Evolutionary conservation across 2,329 filamentous ascomycete genomes (phyloP), one percentile per base, ranked within the genome.

Genomic region (Colletotrichum noveboracense): DNA sequence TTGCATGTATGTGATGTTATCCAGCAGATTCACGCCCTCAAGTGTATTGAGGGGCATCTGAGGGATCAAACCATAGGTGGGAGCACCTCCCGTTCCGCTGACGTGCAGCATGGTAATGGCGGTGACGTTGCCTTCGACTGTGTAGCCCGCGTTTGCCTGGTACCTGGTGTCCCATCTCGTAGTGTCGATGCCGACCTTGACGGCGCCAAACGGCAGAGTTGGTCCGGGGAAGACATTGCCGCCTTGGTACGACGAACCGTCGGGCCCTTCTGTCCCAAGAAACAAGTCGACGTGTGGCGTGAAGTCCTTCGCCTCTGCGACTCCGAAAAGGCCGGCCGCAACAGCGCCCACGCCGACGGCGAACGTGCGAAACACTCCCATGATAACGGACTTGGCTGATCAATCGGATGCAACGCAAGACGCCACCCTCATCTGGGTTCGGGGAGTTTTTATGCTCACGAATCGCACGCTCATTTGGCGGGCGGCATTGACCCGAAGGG

Each of bases 31-130:
- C 55, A 89, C 81, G 7, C 82, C 80, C 1, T 87, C 86, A 3
- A 88, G 76, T 2, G 77, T 82, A 4, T 81, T 82, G 10, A 89
- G 80, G 0, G 87, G 88, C 80, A 89, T 84, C 75, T 89, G 88
- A 1, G 87, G 84, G 43, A 89, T 86, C 6, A 91, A 84, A 1
- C 90, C 91, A 73, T 92, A 92, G 72, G 91, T 92, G 0, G 91
- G 89, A 12, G 87, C 87, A 1, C 91, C 91, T 16, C 91, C 91
- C 0, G 90, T 92, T 1, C 90, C 90, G 69, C 86, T 87, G 76
- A 90, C 89, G 73, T 91, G 89, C 81, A 90, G 86, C 86, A 90
- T 87, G 24, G 86, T 88, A 77, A 89, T 87, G 4, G 84, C 88
- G 0, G 87, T 88, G 66, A 89, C 87, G 18, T 86, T 84, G 4